Conservation (phyloP, 257 asterid species). For the Fraxinus pennsylvanica region DNA sequence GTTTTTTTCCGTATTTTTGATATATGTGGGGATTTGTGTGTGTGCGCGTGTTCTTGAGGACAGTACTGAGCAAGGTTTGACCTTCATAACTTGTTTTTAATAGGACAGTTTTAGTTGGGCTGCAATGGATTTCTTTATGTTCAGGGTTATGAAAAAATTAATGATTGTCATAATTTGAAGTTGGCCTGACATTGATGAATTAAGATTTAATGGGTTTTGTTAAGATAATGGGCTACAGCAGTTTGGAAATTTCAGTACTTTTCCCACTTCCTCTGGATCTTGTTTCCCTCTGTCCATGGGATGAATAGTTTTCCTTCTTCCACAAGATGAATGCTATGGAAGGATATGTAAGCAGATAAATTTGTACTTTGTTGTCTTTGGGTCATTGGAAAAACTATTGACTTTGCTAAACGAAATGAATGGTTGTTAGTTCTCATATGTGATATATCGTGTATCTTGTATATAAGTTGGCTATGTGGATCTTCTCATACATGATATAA, state of each 20-base stretch:
- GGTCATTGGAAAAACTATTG: neutral
- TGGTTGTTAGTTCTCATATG: neutral
- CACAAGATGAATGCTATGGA: neutral
- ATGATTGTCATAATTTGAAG: neutral
- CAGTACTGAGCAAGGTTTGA: neutral
- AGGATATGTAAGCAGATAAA: constrained; percentile 2
- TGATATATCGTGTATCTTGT: too few relatives aligned
- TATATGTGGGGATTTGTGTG: neutral
- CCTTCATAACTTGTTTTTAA: neutral
- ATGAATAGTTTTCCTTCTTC: neutral
- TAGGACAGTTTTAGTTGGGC: neutral
- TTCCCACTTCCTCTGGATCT: neutral
- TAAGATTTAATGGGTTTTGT: neutral
- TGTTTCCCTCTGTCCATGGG: neutral
- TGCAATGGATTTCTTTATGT: neutral
- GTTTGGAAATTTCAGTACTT: too few relatives aligned
- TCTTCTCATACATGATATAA: neutral
- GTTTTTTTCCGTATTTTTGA: neutral
- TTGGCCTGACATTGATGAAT: neutral
- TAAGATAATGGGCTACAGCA: too few relatives aligned
- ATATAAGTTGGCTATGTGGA: neutral
- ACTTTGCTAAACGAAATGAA: constrained; percentile 3
- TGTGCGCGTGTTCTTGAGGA: neutral
- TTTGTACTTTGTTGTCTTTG: neutral
- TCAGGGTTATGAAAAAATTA: neutral